Evolutionary conservation across 2,329 filamentous ascomycete genomes (phyloP), one percentile per base, ranked within the genome.

Genomic region (Neofusicoccum sp.): DNA sequence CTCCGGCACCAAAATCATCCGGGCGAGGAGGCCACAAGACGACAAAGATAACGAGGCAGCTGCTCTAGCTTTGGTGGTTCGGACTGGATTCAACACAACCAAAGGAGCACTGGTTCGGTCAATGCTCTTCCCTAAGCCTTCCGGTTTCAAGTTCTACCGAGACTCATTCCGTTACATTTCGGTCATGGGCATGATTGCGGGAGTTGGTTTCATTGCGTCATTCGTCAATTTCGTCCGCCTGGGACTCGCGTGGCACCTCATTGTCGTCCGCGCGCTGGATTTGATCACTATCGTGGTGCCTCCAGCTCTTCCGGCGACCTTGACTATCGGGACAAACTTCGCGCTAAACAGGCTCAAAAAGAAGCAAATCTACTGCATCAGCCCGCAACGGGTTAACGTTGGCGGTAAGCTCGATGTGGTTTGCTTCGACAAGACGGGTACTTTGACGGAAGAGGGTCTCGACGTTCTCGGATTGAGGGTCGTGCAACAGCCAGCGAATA

Each of bases 401-500:
- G 95, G 90, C 14, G 95, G 96, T 53, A 98, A 98, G 75, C 79
- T 99, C 3, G 95, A 99, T 71, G 86, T 98, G 9, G 90, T 99
- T 77, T 97, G 93, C 75, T 99, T 99, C 65, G 95, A 99, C 77
- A 99, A 99, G 78, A 99, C 95, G 0, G 95, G 95, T n/a, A 99
- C 95, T 0, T 79, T 99, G 58, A 99, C 95, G 0, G 95, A 98
- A 75, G 95, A 99, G 73, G 95, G 95, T 0, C 78, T 99, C 43
- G 96, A 99, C 73, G 91, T 99, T 16, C 82, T 99, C 11, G 95
- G 95, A 11, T 86, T 96, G 20, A 86, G 91, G 34, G 86, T 95
- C 6, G 91, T 91, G 8, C 86, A 89, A 60, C 80, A 82, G 51
- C 82, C 82, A 1, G 75, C 79, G 12, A 82, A 84, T 65, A 80